Evolutionary conservation across 176 grass and related monocot species (phyloP).

Genomic region (Aegilops longissima): DNA sequence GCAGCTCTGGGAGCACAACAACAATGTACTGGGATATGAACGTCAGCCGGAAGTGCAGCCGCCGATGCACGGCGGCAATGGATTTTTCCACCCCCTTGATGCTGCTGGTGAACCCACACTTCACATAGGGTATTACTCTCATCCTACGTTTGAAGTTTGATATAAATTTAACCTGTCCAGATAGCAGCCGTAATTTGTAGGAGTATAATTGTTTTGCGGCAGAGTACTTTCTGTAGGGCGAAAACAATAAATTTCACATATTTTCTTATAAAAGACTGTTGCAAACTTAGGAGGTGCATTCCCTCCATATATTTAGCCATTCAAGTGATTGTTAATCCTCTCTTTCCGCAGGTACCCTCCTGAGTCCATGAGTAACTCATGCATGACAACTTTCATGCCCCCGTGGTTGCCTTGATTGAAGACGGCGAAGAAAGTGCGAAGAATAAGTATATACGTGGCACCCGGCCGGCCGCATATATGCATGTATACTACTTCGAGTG

Average conservation of each 20-base stretch:
- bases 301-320: neutral
- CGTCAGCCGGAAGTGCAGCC: constrained; percentile 43
- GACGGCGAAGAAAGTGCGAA: neutral
- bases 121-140: constrained; percentile 65
- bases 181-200: neutral
- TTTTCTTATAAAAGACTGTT: neutral
- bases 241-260: neutral
- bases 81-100: constrained; percentile 74
- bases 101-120: constrained; percentile 73
- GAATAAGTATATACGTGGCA: constrained; percentile 1
- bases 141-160: neutral
- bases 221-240: neutral
- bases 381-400: constrained; percentile 72
- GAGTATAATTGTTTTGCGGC: no score
- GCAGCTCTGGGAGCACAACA: constrained; percentile 67
- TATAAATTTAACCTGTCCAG: neutral
- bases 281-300: neutral
- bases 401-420: constrained; percentile 69
- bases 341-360: constrained; percentile 63
- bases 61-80: constrained; percentile 47
- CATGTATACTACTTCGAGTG: constrained; percentile 5
- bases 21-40: constrained; percentile 48
- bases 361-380: constrained; percentile 64
- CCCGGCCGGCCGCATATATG: neutral
- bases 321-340: neutral